Conservation (phyloP, 2,329 filamentous ascomycete species). For the Colletotrichum sp. region DNA sequence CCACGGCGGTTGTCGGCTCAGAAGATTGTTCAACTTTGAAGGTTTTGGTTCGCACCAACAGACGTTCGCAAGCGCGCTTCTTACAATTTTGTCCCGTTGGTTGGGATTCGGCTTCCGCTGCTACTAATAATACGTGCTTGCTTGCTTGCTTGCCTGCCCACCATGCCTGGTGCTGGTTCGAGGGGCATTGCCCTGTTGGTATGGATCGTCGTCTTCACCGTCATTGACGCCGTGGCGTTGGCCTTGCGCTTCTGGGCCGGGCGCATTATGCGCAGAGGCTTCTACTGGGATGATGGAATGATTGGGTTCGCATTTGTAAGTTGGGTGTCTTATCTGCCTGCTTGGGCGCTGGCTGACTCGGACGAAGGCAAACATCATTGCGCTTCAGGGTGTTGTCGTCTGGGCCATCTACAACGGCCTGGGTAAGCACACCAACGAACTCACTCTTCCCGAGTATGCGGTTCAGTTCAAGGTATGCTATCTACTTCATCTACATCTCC, state of each 20-base stretch:
- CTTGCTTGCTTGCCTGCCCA: not conserved
- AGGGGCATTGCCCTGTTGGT: conserved; percentile 14
- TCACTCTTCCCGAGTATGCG: conserved; percentile 4
- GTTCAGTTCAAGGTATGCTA: conserved; percentile 12
- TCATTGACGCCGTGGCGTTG: conserved; percentile 17
- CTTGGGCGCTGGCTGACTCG: not conserved
- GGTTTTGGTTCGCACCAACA: not conserved
- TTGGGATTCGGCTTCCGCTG: not conserved
- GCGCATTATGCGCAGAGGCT: conserved; percentile 17
- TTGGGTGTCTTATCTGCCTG: not conserved
- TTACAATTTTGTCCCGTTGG: not conserved
- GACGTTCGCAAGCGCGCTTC: not conserved
- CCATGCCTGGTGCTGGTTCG: conserved; percentile 6
- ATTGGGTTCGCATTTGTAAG: conserved; percentile 27
- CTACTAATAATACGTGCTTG: not conserved
- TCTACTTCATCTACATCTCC: not conserved
- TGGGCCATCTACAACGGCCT: conserved; percentile 30
- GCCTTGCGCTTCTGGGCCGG: conserved; percentile 28
- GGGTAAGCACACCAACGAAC: conserved; percentile 23
- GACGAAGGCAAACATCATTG: conserved; percentile 15
- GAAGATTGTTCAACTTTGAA: not conserved
- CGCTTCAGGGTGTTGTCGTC: conserved; percentile 19
- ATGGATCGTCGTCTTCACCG: conserved; percentile 23
- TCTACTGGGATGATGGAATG: conserved; percentile 26
- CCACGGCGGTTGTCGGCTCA: not conserved